A percentile compares a stretch with the other conserved stretches of the same genome.
Evolutionary conservation across 2,329 filamentous ascomycete genomes (phyloP).

Genomic region (Ophiocordyceps camponoti-leonardi): DNA sequence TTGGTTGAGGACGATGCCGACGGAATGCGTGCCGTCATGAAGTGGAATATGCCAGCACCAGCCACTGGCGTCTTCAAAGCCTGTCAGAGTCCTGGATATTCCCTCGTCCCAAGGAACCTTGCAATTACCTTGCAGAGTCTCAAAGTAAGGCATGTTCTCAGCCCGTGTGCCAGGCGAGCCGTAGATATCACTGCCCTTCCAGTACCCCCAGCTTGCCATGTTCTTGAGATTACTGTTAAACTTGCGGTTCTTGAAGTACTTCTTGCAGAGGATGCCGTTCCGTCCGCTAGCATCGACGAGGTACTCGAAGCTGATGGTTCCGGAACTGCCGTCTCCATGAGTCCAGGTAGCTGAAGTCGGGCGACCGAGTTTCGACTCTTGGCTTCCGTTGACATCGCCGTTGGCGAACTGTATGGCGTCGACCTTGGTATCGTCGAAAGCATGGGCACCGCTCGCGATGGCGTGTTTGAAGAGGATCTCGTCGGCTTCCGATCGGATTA

Average conservation of each 20-base stretch:
- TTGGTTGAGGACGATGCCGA: slow-evolving; percentile 25
- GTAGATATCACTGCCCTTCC: no score
- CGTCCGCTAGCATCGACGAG: slow-evolving; percentile 31
- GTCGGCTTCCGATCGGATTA: slow-evolving; percentile 27
- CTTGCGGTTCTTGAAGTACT: slow-evolving; percentile 28
- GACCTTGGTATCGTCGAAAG: slow-evolving; percentile 21
- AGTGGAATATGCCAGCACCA: slow-evolving; percentile 34
- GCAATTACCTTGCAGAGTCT: slow-evolving; percentile 14
- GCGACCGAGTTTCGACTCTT: slow-evolving; percentile 7
- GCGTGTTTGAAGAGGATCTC: slow-evolving; percentile 24
- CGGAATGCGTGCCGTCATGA: slow-evolving; percentile 24
- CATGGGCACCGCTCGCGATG: slow-evolving; percentile 17
- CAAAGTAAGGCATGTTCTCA: no score
- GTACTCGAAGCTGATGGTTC: slow-evolving; percentile 26
- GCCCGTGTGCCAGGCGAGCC: no score
- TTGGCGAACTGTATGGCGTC: slow-evolving; percentile 12
- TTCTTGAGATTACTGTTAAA: slow-evolving; percentile 31
- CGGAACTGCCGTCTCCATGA: slow-evolving; percentile 15
- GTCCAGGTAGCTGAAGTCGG: slow-evolving; percentile 19
- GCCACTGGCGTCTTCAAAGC: slow-evolving; percentile 21
- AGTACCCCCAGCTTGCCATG: slow-evolving; percentile 29
- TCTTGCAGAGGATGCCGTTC: slow-evolving; percentile 24
- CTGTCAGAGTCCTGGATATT: no score
- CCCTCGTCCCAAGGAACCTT: slow-evolving; percentile 10
- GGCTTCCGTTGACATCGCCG: no score